Evolutionary conservation across 768 basidiomycete genomes (phyloP).

Genomic region (Mycena rebaudengoi): DNA sequence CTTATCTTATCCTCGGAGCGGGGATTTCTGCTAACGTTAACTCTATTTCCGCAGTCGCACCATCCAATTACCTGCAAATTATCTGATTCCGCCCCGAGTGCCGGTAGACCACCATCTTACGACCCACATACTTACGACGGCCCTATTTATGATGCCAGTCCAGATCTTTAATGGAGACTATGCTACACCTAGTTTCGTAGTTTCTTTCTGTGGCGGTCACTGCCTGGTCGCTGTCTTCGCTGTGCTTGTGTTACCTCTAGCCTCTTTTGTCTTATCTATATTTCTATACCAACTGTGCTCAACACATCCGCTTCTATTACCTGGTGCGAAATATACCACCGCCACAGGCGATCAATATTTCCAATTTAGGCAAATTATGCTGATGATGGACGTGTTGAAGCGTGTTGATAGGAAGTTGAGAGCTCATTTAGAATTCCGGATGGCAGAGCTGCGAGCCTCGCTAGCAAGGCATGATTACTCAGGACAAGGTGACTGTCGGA

Average conservation of each 20-base stretch:
- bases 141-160: not conserved
- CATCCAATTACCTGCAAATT: slow-evolving; percentile 87
- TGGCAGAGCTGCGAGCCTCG: slow-evolving; percentile 79
- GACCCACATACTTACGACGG: slow-evolving; percentile 24
- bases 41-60: slow-evolving; percentile 63
- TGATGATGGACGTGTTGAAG: slow-evolving; percentile 73
- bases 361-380: no score
- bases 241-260: slow-evolving; percentile 2
- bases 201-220: slow-evolving; percentile 3
- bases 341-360: no score
- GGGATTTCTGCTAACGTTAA: not conserved
- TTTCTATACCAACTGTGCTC: slow-evolving; percentile 10
- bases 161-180: slow-evolving; percentile 27
- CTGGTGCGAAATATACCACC: not conserved
- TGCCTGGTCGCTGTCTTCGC: slow-evolving; percentile 5
- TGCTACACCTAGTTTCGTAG: slow-evolving; percentile 24
- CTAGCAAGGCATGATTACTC: slow-evolving; percentile 72
- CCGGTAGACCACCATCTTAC: slow-evolving; percentile 27
- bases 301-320: not conserved
- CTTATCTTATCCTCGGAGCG: not conserved
- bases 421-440: slow-evolving; percentile 95
- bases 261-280: slow-evolving; percentile 6
- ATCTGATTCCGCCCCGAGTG: slow-evolving; percentile 52
- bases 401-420: slow-evolving; percentile 57
- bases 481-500: no score